Evolutionary conservation across 2,329 filamentous ascomycete species (phyloP).

Genomic region (Beauveria brongniartii): DNA sequence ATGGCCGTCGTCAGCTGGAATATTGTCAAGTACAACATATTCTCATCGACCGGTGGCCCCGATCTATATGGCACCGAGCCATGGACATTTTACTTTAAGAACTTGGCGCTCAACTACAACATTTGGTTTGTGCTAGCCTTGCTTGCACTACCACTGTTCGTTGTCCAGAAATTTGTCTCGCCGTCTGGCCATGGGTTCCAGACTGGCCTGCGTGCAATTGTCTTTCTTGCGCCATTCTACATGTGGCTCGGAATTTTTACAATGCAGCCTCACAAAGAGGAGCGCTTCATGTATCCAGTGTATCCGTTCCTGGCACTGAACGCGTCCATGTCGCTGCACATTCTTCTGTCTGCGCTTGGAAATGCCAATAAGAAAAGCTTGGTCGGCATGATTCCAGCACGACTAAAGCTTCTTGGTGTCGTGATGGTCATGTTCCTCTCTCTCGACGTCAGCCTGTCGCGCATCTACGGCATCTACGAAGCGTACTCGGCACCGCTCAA

Average conservation of each 20-base stretch:
- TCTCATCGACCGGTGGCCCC: slow-evolving; percentile 72
- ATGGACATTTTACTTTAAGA: slow-evolving; percentile 94
- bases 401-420: slow-evolving; percentile 62
- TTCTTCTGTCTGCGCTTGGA: slow-evolving; percentile 67
- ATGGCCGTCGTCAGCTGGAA: slow-evolving; percentile 75
- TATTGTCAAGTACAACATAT: slow-evolving; percentile 93
- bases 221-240: slow-evolving; percentile 82
- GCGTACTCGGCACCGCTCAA: slow-evolving; percentile 76
- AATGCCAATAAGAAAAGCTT: slow-evolving; percentile 59
- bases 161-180: slow-evolving; percentile 61
- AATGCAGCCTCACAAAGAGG: slow-evolving; percentile 90
- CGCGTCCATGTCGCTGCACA: slow-evolving; percentile 75
- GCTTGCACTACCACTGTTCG: slow-evolving; percentile 63
- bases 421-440: slow-evolving; percentile 53
- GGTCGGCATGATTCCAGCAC: slow-evolving; percentile 62
- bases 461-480: slow-evolving; percentile 68
- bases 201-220: slow-evolving; percentile 64
- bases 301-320: slow-evolving; percentile 89
- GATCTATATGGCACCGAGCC: slow-evolving; percentile 93
- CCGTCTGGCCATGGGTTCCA: slow-evolving; percentile 55
- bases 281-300: slow-evolving; percentile 95
- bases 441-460: slow-evolving; percentile 57
- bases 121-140: slow-evolving; percentile 83
- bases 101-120: slow-evolving; percentile 90
- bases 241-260: slow-evolving; percentile 92